These are phyloP conservation scores for Echeveria elegans DNA, from an alignment of 164 flowering plant genomes.

Conservation along the genomic window DNA sequence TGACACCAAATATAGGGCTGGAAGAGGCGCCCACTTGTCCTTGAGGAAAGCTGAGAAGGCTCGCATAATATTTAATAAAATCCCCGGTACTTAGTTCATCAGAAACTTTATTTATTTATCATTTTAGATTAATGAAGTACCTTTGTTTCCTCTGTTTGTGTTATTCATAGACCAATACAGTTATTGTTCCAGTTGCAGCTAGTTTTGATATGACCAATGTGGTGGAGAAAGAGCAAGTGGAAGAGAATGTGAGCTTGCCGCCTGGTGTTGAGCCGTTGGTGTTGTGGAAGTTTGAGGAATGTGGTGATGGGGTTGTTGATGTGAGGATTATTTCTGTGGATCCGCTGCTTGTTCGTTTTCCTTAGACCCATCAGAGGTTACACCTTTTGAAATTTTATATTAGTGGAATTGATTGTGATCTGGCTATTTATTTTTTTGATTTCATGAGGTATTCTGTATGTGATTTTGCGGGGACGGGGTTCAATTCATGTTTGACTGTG, in stretches of 20 bases:
- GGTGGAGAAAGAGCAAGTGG: conserved; percentile 31
- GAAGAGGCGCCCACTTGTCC: no score
- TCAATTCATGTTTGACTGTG: conserved; percentile 95
- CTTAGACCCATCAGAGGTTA: conserved; percentile 96
- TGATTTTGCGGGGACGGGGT: conserved; percentile 84
- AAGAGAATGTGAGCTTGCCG: conserved; percentile 42
- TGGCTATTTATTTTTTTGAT: background rate
- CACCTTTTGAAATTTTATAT: background rate
- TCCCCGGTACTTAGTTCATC: no score
- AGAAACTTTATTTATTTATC: no score
- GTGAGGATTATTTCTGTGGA: conserved; percentile 50
- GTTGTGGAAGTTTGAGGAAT: conserved; percentile 77
- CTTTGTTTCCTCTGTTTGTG: no score
- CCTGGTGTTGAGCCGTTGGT: conserved; percentile 83
- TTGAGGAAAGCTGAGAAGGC: no score
- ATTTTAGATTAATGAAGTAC: no score
- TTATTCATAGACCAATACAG: no score
- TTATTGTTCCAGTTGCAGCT: conserved; percentile 37
- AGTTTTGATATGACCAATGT: conserved; percentile 17
- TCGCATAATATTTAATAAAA: no score
- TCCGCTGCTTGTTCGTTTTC: conserved; percentile 75
- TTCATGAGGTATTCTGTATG: conserved; percentile 1
- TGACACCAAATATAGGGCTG: no score
- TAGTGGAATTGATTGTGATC: background rate
- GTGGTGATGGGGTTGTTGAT: conserved; percentile 22